Conservation (phyloP, 1,284 basidiomycete genomes). For the Mixia osmundae region DNA sequence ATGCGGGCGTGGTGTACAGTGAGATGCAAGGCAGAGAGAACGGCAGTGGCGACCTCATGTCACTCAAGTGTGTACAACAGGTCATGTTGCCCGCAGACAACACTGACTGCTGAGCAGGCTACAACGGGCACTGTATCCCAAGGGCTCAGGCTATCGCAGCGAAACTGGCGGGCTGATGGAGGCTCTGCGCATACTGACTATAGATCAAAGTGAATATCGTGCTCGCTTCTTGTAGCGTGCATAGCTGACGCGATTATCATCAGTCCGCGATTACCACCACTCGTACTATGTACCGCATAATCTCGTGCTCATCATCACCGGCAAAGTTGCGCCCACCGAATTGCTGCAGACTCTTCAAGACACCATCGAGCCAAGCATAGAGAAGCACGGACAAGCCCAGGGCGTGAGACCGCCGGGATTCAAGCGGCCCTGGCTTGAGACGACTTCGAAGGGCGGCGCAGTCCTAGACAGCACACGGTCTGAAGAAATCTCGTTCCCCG, state of each 20-base stretch:
- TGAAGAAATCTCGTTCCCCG: slow-evolving; percentile 75
- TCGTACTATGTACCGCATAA: slow-evolving; percentile 92
- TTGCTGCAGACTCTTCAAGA: slow-evolving; percentile 49
- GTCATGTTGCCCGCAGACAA: neutral
- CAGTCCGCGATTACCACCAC: slow-evolving; percentile 72
- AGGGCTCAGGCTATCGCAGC: slow-evolving; percentile 68
- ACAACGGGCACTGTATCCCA: slow-evolving; percentile 56
- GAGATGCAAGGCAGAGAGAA: slow-evolving; percentile 94
- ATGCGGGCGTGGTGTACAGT: slow-evolving; percentile 85
- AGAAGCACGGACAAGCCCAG: slow-evolving; percentile 42
- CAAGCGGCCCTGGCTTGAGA: slow-evolving; percentile 88
- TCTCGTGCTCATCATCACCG: slow-evolving; percentile 46
- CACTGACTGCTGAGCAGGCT: slow-evolving; percentile 28
- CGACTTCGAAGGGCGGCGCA: slow-evolving; percentile 40
- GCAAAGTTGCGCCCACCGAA: slow-evolving; percentile 23
- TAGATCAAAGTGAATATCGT: slow-evolving; percentile 73
- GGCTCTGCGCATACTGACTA: slow-evolving; percentile 58
- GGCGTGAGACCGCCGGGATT: slow-evolving; percentile 47
- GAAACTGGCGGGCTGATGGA: slow-evolving; percentile 95
- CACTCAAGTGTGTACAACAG: slow-evolving; percentile 34
- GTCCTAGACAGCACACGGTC: slow-evolving; percentile 34
- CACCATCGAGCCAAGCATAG: slow-evolving; percentile 54
- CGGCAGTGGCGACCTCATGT: slow-evolving; percentile 71
- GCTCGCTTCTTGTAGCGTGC: slow-evolving; percentile 4
- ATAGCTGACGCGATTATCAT: neutral